These are phyloP conservation scores for Aegilops longissima DNA, from an alignment of 176 grass and related monocot species.

Conservation along the genomic window DNA sequence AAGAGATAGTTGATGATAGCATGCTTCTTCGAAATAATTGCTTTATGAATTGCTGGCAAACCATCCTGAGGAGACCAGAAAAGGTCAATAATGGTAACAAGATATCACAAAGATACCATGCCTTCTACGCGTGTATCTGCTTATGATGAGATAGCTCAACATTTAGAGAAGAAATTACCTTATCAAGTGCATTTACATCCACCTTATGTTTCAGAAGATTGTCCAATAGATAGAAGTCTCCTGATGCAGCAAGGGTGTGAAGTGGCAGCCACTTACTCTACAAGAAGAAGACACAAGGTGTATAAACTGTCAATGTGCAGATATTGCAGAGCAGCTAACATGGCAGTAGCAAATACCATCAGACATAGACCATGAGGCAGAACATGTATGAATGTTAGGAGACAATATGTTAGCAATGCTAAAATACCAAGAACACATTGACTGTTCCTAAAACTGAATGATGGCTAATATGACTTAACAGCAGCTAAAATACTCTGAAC, in stretches of 20 bases:
- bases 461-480: neutral
- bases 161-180: slow-evolving; percentile 43
- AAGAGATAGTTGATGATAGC: slow-evolving; percentile 90
- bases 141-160: neutral
- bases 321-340: slow-evolving; percentile 20
- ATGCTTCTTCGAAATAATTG: slow-evolving; percentile 90
- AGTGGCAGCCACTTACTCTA: slow-evolving; percentile 90
- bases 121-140: neutral
- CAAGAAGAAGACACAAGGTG: slow-evolving; percentile 23
- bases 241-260: slow-evolving; percentile 83
- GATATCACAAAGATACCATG: neutral
- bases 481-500: neutral
- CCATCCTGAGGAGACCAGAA: slow-evolving; percentile 55
- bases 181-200: slow-evolving; percentile 85
- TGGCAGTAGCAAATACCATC: slow-evolving; percentile 9
- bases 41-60: slow-evolving; percentile 78
- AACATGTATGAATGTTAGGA: slow-evolving; percentile 7
- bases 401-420: neutral
- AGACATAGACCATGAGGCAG: neutral
- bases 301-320: neutral
- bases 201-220: slow-evolving; percentile 66
- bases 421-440: neutral
- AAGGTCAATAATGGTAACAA: neutral
- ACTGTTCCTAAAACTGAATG: neutral
- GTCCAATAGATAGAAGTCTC: slow-evolving; percentile 91